Conservation (phyloP, 257 asterid species). For the Rubia yunnanensis region DNA sequence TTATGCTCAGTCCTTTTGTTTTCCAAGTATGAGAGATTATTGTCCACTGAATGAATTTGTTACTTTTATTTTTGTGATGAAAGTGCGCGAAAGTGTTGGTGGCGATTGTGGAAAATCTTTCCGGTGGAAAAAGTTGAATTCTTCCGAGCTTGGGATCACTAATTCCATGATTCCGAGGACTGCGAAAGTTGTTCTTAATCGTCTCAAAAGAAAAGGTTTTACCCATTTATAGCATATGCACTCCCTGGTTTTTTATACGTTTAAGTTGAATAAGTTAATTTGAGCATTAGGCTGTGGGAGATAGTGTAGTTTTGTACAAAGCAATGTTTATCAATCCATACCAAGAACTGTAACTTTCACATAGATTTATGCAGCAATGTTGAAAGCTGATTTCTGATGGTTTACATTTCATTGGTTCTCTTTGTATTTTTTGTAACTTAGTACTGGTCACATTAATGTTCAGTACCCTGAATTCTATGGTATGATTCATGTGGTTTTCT, state of each 20-base stretch:
- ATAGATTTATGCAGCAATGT: too few relatives aligned
- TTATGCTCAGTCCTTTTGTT: background rate
- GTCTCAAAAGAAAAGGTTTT: constrained; percentile 61
- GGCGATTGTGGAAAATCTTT: constrained; percentile 16
- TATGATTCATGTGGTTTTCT: background rate
- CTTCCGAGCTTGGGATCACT: constrained; percentile 70
- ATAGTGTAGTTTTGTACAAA: background rate
- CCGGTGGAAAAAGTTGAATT: constrained; percentile 58
- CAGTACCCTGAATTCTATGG: background rate
- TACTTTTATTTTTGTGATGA: constrained; percentile 18
- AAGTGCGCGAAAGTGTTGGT: constrained; percentile 18
- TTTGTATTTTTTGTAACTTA: background rate
- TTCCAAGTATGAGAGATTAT: background rate
- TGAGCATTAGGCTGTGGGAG: background rate
- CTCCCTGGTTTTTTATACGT: background rate
- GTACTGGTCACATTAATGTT: background rate
- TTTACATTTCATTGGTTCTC: background rate
- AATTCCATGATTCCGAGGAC: constrained; percentile 61
- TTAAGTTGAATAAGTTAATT: background rate
- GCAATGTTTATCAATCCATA: too few relatives aligned
- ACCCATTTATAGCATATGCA: background rate
- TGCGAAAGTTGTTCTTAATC: constrained; percentile 61
- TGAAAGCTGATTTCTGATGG: too few relatives aligned
- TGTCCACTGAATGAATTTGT: background rate
- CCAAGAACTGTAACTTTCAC: too few relatives aligned